These are phyloP conservation scores for Pythium scleroteichum DNA, from an alignment of 352 stramenopile species.

Conservation along the genomic window DNA sequence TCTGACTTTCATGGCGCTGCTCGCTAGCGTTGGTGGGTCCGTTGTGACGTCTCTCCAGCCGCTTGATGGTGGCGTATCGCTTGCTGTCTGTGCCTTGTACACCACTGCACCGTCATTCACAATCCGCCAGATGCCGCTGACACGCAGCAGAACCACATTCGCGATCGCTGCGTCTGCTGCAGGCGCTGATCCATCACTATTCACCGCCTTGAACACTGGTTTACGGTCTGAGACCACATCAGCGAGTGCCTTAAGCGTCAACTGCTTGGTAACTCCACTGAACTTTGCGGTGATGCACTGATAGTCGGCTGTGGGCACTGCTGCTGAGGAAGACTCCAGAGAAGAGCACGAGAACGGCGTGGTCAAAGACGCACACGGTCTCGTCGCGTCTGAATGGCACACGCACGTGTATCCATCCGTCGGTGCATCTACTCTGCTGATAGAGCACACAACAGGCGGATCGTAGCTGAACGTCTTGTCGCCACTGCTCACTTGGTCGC, in stretches of 20 bases:
- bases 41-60: constrained; percentile 37
- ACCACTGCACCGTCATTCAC: constrained; percentile 25
- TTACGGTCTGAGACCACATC: constrained; percentile 45
- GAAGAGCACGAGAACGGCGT: constrained; percentile 44
- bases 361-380: constrained; percentile 39
- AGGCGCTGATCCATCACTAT: constrained; percentile 11
- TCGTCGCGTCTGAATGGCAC: constrained; percentile 37
- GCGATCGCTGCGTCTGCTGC: background rate
- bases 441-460: constrained; percentile 36
- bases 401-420: constrained; percentile 56
- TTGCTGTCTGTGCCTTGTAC: constrained; percentile 26
- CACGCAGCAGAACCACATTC: constrained; percentile 37
- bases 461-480: constrained; percentile 44
- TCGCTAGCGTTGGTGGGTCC: constrained; percentile 14
- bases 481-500: constrained; percentile 34
- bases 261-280: constrained; percentile 16
- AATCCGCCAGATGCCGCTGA: constrained; percentile 37
- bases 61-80: constrained; percentile 31
- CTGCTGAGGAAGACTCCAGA: constrained; percentile 23
- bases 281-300: constrained; percentile 42
- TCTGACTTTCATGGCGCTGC: constrained; percentile 36
- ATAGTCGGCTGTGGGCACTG: constrained; percentile 12
- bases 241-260: constrained; percentile 35
- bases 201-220: constrained; percentile 36
- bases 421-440: constrained; percentile 44